phyloP scores from a whole-genome alignment of 306 rosid genomes.

The Coriaria nepalensis region DNA sequence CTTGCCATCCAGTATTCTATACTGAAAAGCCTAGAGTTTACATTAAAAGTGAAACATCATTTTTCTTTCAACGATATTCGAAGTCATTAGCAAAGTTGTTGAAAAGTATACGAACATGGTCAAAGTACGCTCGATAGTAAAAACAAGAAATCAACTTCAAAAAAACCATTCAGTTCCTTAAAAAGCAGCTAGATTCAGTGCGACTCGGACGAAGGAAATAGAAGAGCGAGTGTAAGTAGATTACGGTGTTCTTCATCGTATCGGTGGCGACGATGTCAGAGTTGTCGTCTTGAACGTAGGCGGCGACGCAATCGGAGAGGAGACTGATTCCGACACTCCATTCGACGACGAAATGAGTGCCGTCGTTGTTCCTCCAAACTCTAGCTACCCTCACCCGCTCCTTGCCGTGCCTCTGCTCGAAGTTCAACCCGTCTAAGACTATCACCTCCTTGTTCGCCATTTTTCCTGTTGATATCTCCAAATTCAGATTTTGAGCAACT shows the following conservation, averaged over 20 bases:
- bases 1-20: too few species aligned
- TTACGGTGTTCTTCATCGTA: conserved; percentile 86
- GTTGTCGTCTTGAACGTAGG: conserved; percentile 57
- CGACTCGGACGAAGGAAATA: background rate
- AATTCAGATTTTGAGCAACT: too few species aligned
- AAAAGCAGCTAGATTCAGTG: background rate
- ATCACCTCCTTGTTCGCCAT: conserved; percentile 27
- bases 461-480: too few species aligned
- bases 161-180: too few species aligned
- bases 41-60: too few species aligned
- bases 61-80: too few species aligned
- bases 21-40: too few species aligned
- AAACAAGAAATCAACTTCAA: too few species aligned
- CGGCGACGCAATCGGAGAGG: conserved; percentile 53
- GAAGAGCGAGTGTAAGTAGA: background rate
- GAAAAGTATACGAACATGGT: too few species aligned
- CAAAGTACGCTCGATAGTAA: too few species aligned
- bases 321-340: conserved; percentile 73
- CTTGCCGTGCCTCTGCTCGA: conserved; percentile 86
- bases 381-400: conserved; percentile 74
- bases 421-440: conserved; percentile 34
- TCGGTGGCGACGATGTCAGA: conserved; percentile 88
- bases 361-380: conserved; percentile 51
- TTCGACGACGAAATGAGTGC: conserved; percentile 55
- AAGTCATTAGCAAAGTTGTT: too few species aligned